Evolutionary conservation across 2,329 filamentous ascomycete species (phyloP), one percentile per base, ranked within the genome.

Genomic region (Verticillium alfalfae): DNA sequence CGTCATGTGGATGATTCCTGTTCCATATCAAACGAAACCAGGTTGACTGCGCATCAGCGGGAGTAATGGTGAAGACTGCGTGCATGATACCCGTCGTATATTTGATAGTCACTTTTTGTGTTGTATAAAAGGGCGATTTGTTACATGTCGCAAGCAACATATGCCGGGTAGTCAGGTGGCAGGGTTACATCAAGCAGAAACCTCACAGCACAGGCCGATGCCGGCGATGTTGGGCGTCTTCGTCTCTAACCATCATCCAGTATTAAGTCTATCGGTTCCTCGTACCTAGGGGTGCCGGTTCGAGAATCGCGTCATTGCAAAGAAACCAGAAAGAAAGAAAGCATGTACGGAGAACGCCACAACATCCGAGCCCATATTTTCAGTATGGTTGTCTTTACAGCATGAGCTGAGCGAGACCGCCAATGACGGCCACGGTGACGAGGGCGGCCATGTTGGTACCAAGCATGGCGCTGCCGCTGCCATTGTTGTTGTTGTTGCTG

Each of bases 401-500:
- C 69, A 61, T 34, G 18, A 85, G 74, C 69, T 83, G 80, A 61
- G 79, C 78, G 62, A 84, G 61, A 57, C 73, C 81, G 66, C 76
- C 80, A 55, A 83, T 66, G 60, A 78, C 74, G 64, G 76, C 80
- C 59, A 84, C 72, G 62, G 76, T 79, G 55, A 86, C 71, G 26
- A 81, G 68, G 45, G 80, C 73, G 22, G 76, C 71, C 63, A 76
- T 75, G 78, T 82, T 84, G 67, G 81, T 73, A 62, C 72, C 72
- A 45, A 82, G 64, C 31, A 79, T 69, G 60, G 78, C 78, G 56
- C 80, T 78, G 60, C 80, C 82, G 59, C 75, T 75, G 64, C 75
- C 76, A 59, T 74, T 67, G 59, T 74, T 67, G 56, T 72, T 64
- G 56, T 66, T 66, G 62, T 66, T 66, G 61, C 62, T 61, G 61